phyloP scores from a whole-genome alignment of 148 eudicot species.

The Mesembryanthemum crystallinum region DNA sequence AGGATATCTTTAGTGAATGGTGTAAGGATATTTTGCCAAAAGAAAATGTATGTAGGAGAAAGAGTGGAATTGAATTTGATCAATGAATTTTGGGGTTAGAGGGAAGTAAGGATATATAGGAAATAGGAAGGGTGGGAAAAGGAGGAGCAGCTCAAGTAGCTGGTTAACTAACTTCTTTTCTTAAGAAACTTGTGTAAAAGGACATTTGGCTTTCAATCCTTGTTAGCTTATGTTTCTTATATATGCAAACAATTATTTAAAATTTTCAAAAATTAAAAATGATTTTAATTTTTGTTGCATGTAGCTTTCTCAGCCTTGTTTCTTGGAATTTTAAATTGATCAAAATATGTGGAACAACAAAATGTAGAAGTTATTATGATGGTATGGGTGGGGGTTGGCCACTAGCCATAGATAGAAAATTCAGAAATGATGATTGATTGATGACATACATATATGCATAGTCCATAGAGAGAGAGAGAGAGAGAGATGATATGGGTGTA shows the following conservation, averaged over 20 bases:
- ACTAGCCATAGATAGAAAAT: constrained; percentile 25
- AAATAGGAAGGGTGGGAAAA: not conserved
- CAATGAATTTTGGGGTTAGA: not conserved
- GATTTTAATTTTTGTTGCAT: not conserved
- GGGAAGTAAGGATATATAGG: constrained; percentile 16
- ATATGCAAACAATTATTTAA: not conserved
- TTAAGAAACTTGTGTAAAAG: not conserved
- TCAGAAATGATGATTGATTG: not conserved
- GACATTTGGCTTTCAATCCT: not conserved
- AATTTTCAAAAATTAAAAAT: not conserved
- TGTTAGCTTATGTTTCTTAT: not conserved
- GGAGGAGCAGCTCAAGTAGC: not conserved
- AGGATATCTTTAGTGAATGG: too few relatives aligned
- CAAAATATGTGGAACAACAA: not conserved
- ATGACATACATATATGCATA: too few relatives aligned
- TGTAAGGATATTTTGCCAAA: not conserved
- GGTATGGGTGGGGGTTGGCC: constrained; percentile 42
- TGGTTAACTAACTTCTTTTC: constrained; percentile 4
- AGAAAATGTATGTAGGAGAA: not conserved
- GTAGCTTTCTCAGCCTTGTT: not conserved
- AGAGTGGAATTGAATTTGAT: not conserved
- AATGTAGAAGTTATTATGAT: not conserved
- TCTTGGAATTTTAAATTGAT: not conserved
- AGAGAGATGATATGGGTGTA: not conserved
- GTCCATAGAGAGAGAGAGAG: too few relatives aligned